phyloP scores from a whole-genome alignment of 2,329 filamentous ascomycete genomes.

The Colletotrichum musicola region DNA sequence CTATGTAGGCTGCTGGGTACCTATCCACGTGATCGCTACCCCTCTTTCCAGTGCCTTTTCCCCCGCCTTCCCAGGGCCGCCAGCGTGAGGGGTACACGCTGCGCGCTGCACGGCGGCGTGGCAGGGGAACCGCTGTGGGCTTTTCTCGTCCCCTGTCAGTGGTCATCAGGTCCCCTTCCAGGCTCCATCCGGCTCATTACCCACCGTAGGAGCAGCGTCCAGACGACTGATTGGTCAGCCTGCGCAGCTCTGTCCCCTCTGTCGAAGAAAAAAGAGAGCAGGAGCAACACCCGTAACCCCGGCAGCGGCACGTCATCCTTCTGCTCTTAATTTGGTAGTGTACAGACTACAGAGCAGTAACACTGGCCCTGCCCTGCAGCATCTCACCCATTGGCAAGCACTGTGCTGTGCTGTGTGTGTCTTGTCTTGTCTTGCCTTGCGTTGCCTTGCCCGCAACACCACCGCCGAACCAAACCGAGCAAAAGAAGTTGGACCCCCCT shows the following conservation, averaged over 20 bases:
- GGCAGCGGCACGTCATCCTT: conserved; percentile 38
- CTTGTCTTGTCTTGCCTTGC: no score
- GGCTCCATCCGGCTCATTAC: neutral
- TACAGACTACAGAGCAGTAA: neutral
- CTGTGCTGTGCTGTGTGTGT: no score
- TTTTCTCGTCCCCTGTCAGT: conserved; percentile 10
- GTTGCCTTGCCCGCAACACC: neutral
- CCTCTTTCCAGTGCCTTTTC: conserved; percentile 22
- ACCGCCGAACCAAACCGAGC: conserved; percentile 7
- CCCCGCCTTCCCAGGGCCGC: conserved; percentile 24
- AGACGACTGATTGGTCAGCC: conserved; percentile 10
- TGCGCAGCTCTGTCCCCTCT: neutral
- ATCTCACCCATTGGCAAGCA: no score
- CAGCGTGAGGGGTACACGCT: neutral
- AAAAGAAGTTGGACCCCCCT: neutral
- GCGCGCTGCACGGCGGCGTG: neutral
- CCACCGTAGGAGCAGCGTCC: neutral
- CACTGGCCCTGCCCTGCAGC: no score
- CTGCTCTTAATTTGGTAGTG: neutral
- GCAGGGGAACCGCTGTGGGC: conserved; percentile 4
- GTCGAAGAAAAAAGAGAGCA: conserved; percentile 1
- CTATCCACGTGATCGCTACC: neutral
- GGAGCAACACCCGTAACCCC: conserved; percentile 24
- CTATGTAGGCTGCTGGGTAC: no score
- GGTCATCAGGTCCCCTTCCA: conserved; percentile 14